Evolutionary conservation across 345 rosid species (phyloP).

Genomic region (Capsella bursapastoris): DNA sequence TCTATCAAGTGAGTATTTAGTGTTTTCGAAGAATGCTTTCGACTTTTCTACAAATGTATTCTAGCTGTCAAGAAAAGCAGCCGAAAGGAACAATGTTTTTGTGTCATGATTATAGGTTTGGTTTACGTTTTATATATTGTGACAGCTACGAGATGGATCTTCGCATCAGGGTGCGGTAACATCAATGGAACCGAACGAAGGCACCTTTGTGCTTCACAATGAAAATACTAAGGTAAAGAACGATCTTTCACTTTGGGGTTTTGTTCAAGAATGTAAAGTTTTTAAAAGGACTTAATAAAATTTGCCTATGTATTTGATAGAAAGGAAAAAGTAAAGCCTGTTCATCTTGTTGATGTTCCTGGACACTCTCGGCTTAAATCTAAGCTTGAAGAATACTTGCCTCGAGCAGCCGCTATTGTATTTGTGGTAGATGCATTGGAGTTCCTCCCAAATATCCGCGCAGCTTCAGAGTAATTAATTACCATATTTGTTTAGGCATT

Average conservation of each 20-base stretch:
- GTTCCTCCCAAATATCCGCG: slow-evolving; percentile 74
- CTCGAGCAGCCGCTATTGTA: slow-evolving; percentile 84
- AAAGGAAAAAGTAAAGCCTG: slow-evolving; percentile 72
- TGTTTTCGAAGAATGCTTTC: neutral
- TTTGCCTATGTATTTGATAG: slow-evolving; percentile 42
- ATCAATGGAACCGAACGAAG: slow-evolving; percentile 95
- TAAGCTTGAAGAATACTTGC: slow-evolving; percentile 81
- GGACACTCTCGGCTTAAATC: slow-evolving; percentile 89
- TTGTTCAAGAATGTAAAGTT: slow-evolving; percentile 3
- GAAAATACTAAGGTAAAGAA: slow-evolving; percentile 65
- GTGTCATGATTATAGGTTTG: neutral
- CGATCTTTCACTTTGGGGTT: neutral
- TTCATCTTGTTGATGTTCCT: slow-evolving; percentile 92
- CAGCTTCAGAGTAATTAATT: slow-evolving; percentile 67
- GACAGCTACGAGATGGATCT: slow-evolving; percentile 89
- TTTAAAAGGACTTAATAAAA: neutral
- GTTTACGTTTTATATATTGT: slow-evolving; percentile 36
- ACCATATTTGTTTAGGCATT: slow-evolving; percentile 7
- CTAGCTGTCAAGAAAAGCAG: neutral
- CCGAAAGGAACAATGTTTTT: neutral
- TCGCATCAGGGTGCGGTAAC: slow-evolving; percentile 86
- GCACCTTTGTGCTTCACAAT: slow-evolving; percentile 67
- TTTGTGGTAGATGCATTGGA: slow-evolving; percentile 92
- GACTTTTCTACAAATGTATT: neutral
- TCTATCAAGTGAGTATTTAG: slow-evolving; percentile 64